Evolutionary conservation across 192 early-diverging fungal species (phyloP), one percentile per base, ranked within the genome.

Genomic region (Dimargaris cristalligena): DNA sequence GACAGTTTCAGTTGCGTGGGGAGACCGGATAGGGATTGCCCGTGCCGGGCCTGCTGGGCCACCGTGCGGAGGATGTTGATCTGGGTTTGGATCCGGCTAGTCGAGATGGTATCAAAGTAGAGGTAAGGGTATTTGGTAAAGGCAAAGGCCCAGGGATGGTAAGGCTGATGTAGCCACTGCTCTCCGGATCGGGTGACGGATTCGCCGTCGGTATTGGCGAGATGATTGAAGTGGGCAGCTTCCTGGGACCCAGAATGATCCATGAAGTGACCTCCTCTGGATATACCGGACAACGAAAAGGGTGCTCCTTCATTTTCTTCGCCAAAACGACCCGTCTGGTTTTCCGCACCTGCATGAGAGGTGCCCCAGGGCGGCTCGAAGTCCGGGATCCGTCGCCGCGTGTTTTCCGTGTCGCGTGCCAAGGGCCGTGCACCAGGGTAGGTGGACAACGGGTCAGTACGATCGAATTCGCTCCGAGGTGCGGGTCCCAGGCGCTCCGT

Each of bases 381-480:
- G 22, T 16, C 2, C 45, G 45, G 20, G 45, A 46, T 46, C 23
- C 26, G 23, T 4, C 30, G 14, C 1, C 51, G 51, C 18, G 2
- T n/a, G 16, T 13, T n/a, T 31, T 52, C 51, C 51, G 30, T 13
- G 23, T 52, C 20, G 20, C 1, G 14, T 14, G 54, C 54, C 31
- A 56, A 29, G n/a, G 31, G 30, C 3, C 54, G 54, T 2, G 25
- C 23, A 23, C 23, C 34, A 29, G 54, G 54, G 31, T 56, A 23
- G 31, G 34, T 20, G 18, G 54, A 29, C 31, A 56, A 23, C 1
- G 54, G 54, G n/a, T 56, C 54, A 2, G 54, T 13, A 18, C 54
- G 54, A 33, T 56, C 54, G 29, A 56, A 56, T 38, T 56, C 54
- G 54, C 31, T 56, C 30, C 31, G 29, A 20, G 54, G 54, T 29